Evolutionary conservation across 2,329 filamentous ascomycete species (phyloP).

Genomic region (Monosporascus cannonballus): DNA sequence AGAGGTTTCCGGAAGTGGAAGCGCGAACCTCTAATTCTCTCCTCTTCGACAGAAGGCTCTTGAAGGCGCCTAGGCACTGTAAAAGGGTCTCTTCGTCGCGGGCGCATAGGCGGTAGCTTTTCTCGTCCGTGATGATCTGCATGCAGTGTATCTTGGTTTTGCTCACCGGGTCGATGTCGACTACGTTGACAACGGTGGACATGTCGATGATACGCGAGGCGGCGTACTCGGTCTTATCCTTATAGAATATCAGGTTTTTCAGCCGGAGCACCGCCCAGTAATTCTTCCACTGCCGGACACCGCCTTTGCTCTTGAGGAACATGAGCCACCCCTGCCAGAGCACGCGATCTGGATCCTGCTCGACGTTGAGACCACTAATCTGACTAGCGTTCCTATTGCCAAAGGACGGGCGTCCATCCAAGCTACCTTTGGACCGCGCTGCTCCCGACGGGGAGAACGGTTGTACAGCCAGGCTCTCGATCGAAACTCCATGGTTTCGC

Average conservation of each 20-base stretch:
- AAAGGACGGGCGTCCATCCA: constrained; percentile 26
- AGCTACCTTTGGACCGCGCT: constrained; percentile 21
- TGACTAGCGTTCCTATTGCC: constrained; percentile 55
- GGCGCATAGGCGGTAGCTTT: constrained; percentile 71
- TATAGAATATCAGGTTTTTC: constrained; percentile 82
- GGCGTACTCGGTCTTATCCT: constrained; percentile 85
- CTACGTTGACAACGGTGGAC: constrained; percentile 74
- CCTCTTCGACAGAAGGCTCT: constrained; percentile 72
- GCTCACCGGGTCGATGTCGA: constrained; percentile 85
- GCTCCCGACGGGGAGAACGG: constrained; percentile 25
- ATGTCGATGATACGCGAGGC: constrained; percentile 78
- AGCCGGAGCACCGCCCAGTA: constrained; percentile 88
- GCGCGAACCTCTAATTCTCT: constrained; percentile 53
- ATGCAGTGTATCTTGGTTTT: constrained; percentile 81
- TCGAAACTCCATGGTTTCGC: constrained; percentile 42
- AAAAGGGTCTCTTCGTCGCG: constrained; percentile 76
- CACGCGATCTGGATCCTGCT: constrained; percentile 76
- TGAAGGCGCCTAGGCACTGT: constrained; percentile 83
- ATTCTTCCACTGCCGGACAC: constrained; percentile 89
- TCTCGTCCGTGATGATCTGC: constrained; percentile 91
- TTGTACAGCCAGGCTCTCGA: constrained; percentile 42
- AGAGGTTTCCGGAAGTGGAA: constrained; percentile 25
- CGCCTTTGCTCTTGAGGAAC: constrained; percentile 74
- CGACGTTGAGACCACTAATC: constrained; percentile 48
- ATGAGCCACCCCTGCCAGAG: constrained; percentile 90